Base-by-base conservation (phyloP, 73 alveolate genomes). In the Paraurostyla sp. region DNA sequence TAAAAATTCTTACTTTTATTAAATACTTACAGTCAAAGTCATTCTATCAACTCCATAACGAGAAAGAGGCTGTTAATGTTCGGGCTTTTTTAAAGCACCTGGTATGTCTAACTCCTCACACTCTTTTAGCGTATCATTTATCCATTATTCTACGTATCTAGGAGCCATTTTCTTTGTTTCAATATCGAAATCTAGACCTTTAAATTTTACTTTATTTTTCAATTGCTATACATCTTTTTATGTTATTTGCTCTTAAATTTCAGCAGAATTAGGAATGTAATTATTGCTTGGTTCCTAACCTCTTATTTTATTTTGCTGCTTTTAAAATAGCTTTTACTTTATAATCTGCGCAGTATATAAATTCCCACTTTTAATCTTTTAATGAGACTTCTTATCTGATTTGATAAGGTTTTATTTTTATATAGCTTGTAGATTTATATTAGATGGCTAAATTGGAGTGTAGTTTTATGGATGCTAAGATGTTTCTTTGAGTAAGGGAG, bases 51-150 rank as follows among this genome's bases (percentile, higher is more conserved):
- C 38, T 25, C 83, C 57, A 32, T 81, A 81, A n/a, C 82, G 29
- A 16, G 69, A 35, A 11, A 81, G 83, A 13, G 91, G 83, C 35
- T 23, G 23, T 48, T 51, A 57, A 52, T 81, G 80, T 16, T 81
- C 91, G 3, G 91, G 91, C 69, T 81, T 81, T 3, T 42, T 42
- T 1, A 81, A 30, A 15, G 71, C n/a, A 23, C 91, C 91, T 16
- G 91, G 91, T 0, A 81, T 81, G 27, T 58, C 40, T 15, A 81
- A 27, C 45, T 58, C 75, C 36, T 35, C 83, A 33, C 83, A 52
- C 0, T 81, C 91, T 7, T 13, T 42, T 7, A 81, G 54, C 7
- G 75, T 81, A 16, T 56, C 65, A 58, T 81, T 81, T 32, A 81
- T 30, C 91, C 91, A 81, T 23, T 35, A 23, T 49, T 81, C 91